Conservation (phyloP, 495 filamentous ascomycete species). For the Hypomontagnella submonticulosa region DNA sequence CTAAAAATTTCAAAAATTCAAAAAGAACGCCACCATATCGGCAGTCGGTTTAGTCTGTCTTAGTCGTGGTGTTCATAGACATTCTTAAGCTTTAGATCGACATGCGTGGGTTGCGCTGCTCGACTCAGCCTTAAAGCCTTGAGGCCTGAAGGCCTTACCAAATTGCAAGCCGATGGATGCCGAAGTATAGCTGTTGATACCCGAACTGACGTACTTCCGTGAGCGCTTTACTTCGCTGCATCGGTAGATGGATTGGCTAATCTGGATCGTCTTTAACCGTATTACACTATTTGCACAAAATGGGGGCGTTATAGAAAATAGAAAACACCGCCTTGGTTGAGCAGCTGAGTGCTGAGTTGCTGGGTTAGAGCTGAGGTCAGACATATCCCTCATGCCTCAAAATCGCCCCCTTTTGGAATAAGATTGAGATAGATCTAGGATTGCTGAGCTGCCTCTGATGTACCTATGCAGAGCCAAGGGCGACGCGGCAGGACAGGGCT, state of each 20-base stretch:
- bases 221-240: not conserved
- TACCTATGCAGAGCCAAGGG: slow-evolving; percentile 24
- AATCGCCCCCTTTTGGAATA: slow-evolving; percentile 22
- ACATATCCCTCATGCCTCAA: slow-evolving; percentile 19
- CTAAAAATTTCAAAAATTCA: too few species aligned
- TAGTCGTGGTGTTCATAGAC: slow-evolving; percentile 15
- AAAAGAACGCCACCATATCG: slow-evolving; percentile 31
- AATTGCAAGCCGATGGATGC: slow-evolving; percentile 26
- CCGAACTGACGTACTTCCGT: not conserved
- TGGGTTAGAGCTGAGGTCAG: slow-evolving; percentile 38
- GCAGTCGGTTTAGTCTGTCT: slow-evolving; percentile 35
- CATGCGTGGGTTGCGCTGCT: slow-evolving; percentile 9
- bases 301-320: not conserved
- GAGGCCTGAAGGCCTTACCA: not conserved
- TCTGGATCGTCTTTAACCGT: slow-evolving; percentile 5
- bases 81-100: slow-evolving; percentile 27
- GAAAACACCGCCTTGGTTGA: slow-evolving; percentile 6
- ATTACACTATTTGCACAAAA: slow-evolving; percentile 1
- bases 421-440: slow-evolving; percentile 12
- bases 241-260: not conserved
- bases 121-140: slow-evolving; percentile 14
- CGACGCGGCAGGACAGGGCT: slow-evolving; percentile 1
- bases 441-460: slow-evolving; percentile 1
- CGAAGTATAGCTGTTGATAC: slow-evolving; percentile 2
- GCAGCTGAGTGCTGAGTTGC: slow-evolving; percentile 21